Percentiles rank a stretch among this genome's conserved stretches.
Evolutionary conservation across 2,329 filamentous ascomycete species (phyloP).

Genomic region (Colletotrichum filicis): DNA sequence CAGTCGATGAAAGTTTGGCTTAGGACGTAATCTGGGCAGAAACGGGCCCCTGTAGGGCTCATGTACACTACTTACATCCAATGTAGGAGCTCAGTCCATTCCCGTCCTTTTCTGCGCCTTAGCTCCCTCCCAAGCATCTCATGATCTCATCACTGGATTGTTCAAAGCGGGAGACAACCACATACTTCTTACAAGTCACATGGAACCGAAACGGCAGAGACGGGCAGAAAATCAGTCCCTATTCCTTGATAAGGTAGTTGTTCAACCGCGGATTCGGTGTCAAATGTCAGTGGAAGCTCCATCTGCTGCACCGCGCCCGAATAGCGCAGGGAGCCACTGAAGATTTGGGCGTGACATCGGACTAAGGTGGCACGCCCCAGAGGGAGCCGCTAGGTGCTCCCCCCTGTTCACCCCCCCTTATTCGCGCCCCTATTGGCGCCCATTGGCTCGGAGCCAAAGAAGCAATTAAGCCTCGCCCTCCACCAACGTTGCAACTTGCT

Average conservation of each 20-base stretch:
- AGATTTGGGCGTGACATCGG: conserved; percentile 19
- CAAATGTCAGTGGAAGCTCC: conserved; percentile 13
- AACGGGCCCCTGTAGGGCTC: conserved; percentile 1
- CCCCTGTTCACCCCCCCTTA: conserved; percentile 23
- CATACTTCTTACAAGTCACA: background rate
- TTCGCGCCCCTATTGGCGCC: conserved; percentile 5
- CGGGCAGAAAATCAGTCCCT: background rate
- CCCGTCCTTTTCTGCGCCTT: background rate
- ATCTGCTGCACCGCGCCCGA: conserved; percentile 26
- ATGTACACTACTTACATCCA: background rate
- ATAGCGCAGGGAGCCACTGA: conserved; percentile 19
- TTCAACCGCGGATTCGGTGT: conserved; percentile 3
- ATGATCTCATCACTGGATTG: background rate
- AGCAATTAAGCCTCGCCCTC: conserved; percentile 34
- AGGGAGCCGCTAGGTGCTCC: conserved; percentile 19
- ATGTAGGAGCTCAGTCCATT: background rate
- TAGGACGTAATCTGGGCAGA: conserved; percentile 7
- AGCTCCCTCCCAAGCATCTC: background rate
- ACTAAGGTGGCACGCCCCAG: conserved; percentile 16
- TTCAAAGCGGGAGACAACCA: background rate
- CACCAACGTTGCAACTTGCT: conserved; percentile 27
- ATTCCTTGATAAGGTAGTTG: background rate
- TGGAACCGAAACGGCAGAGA: background rate
- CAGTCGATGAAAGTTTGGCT: background rate
- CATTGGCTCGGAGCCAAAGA: conserved; percentile 32